A percentile compares a stretch with the other conserved stretches of the same genome.
These are phyloP conservation scores for Canavalia gladiata DNA, from an alignment of 306 rosid species.

Conservation along the genomic window DNA sequence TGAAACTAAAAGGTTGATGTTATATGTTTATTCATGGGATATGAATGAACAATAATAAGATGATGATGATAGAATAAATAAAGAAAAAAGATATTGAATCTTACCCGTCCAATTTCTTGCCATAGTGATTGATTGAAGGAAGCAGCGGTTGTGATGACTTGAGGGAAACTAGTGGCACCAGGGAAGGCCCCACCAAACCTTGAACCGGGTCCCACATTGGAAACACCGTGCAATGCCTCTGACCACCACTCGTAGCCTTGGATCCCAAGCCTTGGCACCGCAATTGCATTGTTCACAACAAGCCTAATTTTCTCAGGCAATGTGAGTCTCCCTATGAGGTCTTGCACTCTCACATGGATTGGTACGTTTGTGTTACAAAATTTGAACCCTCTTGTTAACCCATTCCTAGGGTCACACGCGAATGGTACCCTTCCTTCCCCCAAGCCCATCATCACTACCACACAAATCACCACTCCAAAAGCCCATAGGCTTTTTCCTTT, in stretches of 20 bases:
- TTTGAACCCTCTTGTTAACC: conserved; percentile 58
- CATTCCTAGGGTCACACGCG: conserved; percentile 84
- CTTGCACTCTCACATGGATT: conserved; percentile 66
- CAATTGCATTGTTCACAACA: conserved; percentile 82
- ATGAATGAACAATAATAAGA: background rate
- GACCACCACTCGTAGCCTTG: conserved; percentile 90
- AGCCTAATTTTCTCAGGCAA: conserved; percentile 78
- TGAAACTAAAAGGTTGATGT: conserved; percentile 13
- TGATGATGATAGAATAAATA: background rate
- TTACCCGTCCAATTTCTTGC: conserved; percentile 89
- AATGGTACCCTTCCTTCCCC: conserved; percentile 63
- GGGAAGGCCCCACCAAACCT: conserved; percentile 84
- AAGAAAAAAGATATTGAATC: background rate
- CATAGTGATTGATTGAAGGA: conserved; percentile 87
- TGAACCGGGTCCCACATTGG: conserved; percentile 91
- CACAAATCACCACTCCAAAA: background rate
- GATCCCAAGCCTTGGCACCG: conserved; percentile 79
- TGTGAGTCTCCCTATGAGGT: conserved; percentile 80
- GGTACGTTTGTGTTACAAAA: conserved; percentile 64
- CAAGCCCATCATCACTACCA: background rate
- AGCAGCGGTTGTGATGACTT: conserved; percentile 96
- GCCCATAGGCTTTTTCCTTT: background rate
- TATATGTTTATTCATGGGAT: background rate
- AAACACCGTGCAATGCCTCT: conserved; percentile 73
- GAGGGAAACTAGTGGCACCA: conserved; percentile 93